phyloP scores from a whole-genome alignment of 2,329 filamentous ascomycete genomes.

The Coniochaeta sp. region DNA sequence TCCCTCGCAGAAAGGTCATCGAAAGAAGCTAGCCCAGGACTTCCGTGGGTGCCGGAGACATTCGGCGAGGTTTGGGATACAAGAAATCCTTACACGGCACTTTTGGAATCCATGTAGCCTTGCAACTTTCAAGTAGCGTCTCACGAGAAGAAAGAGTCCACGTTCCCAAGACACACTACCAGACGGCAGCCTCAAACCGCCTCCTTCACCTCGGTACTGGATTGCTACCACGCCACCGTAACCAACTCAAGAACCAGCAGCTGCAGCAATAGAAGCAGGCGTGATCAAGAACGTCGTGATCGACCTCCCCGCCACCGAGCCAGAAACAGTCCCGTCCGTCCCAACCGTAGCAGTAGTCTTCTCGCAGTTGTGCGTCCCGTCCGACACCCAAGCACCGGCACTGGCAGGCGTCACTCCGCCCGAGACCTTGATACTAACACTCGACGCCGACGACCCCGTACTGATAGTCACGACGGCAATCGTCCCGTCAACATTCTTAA shows the following conservation, averaged over 20 bases:
- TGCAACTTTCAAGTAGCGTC: too few relatives aligned
- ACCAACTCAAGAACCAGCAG: neutral
- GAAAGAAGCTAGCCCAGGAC: too few relatives aligned
- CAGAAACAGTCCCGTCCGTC: slow-evolving; percentile 14
- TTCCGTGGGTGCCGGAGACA: too few relatives aligned
- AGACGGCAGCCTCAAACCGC: too few relatives aligned
- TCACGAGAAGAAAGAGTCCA: too few relatives aligned
- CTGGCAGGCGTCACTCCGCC: slow-evolving; percentile 6
- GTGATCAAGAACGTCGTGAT: slow-evolving; percentile 14
- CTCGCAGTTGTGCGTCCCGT: slow-evolving; percentile 15
- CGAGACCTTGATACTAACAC: slow-evolving; percentile 10
- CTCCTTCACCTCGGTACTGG: too few relatives aligned
- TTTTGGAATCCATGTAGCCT: too few relatives aligned
- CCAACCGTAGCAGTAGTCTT: slow-evolving; percentile 11
- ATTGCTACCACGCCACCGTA: neutral
- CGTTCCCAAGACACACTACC: too few relatives aligned
- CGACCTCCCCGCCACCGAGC: slow-evolving; percentile 21
- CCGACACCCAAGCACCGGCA: slow-evolving; percentile 15
- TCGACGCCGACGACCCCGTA: slow-evolving; percentile 11
- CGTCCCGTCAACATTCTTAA: slow-evolving; percentile 27
- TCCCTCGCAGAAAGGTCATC: too few relatives aligned
- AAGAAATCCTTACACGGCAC: too few relatives aligned
- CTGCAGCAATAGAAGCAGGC: neutral
- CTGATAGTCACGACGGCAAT: slow-evolving; percentile 28
- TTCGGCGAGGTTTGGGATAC: too few relatives aligned